Evolutionary conservation across 345 rosid genomes (phyloP).

Genomic region (Brassica juncea): DNA sequence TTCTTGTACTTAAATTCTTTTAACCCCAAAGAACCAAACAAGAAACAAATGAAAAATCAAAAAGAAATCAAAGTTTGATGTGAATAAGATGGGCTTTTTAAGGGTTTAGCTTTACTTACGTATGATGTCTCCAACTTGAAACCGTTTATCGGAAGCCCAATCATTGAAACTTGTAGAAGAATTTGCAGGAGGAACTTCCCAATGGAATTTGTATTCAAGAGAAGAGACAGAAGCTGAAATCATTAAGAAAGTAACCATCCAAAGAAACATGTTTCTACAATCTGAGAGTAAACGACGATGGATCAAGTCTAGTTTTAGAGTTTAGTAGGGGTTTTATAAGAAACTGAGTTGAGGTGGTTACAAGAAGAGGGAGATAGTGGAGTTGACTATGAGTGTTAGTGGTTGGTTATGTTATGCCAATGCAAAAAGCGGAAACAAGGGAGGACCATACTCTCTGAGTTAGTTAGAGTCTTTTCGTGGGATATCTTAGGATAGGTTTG

Average conservation of each 20-base stretch:
- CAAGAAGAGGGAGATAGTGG: neutral
- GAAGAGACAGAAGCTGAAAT: slow-evolving; percentile 7
- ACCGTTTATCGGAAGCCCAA: neutral
- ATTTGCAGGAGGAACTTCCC: slow-evolving; percentile 1
- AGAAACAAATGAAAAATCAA: neutral
- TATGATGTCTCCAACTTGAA: neutral
- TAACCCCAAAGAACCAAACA: neutral
- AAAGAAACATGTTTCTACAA: neutral
- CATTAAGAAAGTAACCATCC: neutral
- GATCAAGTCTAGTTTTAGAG: neutral
- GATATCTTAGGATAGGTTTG: neutral
- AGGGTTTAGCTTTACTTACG: neutral
- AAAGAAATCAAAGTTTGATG: neutral
- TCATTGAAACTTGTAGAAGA: neutral
- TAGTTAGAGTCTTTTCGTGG: neutral
- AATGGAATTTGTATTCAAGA: neutral
- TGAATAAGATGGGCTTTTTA: neutral
- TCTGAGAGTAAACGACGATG: neutral
- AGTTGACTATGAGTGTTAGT: neutral
- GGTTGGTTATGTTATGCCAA: neutral
- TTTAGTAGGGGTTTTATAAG: neutral
- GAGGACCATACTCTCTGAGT: neutral
- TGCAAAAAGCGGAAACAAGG: neutral
- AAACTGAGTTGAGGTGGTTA: neutral
- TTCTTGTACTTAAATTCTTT: slow-evolving; percentile 4